Conservation (phyloP, 2,329 filamentous ascomycete species). For the Trichoderma simmonsii region DNA sequence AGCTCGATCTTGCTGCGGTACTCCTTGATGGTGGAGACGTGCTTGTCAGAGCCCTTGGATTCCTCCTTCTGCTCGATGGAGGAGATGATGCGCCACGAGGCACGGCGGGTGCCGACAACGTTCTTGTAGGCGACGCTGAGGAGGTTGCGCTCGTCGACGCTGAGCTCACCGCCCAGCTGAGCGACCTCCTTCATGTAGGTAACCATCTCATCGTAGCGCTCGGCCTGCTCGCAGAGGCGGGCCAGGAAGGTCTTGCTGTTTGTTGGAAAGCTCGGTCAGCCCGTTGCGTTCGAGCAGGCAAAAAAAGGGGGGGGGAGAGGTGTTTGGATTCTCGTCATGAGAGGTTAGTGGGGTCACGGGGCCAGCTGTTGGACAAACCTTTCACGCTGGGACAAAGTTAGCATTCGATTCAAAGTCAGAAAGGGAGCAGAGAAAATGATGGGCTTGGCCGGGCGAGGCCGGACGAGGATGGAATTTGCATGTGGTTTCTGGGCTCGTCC, state of each 20-base stretch:
- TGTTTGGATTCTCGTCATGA: constrained; percentile 16
- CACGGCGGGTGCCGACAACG: constrained; percentile 95
- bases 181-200: constrained; percentile 99
- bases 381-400: constrained; percentile 58
- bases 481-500: background rate
- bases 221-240: constrained; percentile 99
- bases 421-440: constrained; percentile 11
- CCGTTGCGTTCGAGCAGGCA: background rate
- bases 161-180: constrained; percentile 76
- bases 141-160: constrained; percentile 97
- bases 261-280: constrained; percentile 18
- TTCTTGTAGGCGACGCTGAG: constrained; percentile 99
- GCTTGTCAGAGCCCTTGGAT: constrained; percentile 95
- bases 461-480: background rate
- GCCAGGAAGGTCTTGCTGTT: constrained; percentile 98
- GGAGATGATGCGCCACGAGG: constrained; percentile 98
- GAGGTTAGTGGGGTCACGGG: constrained; percentile 20
- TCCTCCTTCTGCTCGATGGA: constrained; percentile 99
- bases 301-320: background rate
- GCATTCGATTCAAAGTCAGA: constrained; percentile 25
- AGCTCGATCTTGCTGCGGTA: constrained; percentile 98
- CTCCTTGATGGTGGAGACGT: constrained; percentile 88
- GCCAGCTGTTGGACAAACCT: constrained; percentile 50
- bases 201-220: constrained; percentile 99
- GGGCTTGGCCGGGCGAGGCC: constrained; percentile 16